Conservation (phyloP, 805 yeast species). For the Candida ipomoeae region DNA sequence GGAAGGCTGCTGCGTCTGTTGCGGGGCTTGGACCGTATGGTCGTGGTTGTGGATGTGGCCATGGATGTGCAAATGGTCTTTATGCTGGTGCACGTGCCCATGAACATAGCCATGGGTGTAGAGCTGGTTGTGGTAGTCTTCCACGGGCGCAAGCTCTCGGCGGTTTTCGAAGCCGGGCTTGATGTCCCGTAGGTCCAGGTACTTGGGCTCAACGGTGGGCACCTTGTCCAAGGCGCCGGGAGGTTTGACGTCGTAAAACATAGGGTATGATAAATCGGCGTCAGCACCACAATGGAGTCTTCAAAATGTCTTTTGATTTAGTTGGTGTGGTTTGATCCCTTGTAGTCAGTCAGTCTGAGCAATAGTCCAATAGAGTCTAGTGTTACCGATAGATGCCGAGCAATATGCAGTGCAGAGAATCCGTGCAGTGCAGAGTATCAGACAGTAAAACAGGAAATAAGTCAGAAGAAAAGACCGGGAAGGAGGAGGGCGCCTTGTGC, state of each 20-base stretch:
- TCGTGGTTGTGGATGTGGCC: conserved; percentile 61
- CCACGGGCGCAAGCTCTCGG: not conserved
- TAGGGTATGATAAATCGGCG: not conserved
- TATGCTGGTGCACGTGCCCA: conserved; percentile 63
- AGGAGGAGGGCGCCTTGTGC: too few relatives aligned
- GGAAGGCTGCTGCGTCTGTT: not conserved
- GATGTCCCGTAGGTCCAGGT: conserved; percentile 3
- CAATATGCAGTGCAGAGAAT: too few relatives aligned
- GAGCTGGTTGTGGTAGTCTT: conserved; percentile 7
- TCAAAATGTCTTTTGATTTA: too few relatives aligned
- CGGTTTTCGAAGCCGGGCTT: not conserved
- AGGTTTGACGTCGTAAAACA: not conserved
- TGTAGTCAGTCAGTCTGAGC: too few relatives aligned
- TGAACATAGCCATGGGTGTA: conserved; percentile 54
- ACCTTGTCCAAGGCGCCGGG: not conserved
- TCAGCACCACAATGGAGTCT: too few relatives aligned
- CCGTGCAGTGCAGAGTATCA: too few relatives aligned
- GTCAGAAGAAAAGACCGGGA: too few relatives aligned
- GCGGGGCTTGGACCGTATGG: conserved; percentile 19
- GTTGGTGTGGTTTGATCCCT: not conserved
- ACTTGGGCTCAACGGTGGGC: not conserved
- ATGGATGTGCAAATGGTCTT: conserved; percentile 59
- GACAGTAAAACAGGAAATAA: too few relatives aligned
- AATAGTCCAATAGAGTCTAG: too few relatives aligned
- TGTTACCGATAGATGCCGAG: too few relatives aligned